Conservation (phyloP, 2,329 filamentous ascomycete genomes). For the Sordariomycetes sp. region DNA sequence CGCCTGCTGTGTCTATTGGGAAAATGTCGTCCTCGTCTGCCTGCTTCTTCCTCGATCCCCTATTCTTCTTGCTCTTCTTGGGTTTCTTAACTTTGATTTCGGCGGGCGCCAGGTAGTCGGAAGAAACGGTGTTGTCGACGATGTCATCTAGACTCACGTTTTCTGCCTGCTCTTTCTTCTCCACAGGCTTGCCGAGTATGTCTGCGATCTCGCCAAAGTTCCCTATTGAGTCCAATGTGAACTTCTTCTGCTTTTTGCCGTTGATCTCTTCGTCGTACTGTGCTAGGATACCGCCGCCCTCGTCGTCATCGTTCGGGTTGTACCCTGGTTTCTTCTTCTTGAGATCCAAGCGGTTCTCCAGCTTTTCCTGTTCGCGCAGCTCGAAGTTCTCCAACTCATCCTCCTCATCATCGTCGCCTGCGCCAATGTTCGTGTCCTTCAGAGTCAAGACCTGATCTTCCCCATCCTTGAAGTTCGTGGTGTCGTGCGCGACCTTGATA, state of each 20-base stretch:
- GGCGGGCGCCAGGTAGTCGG: conserved; percentile 81
- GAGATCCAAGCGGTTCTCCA: conserved; percentile 67
- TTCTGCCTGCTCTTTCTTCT: conserved; percentile 53
- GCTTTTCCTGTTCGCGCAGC: conserved; percentile 61
- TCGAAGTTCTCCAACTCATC: conserved; percentile 80
- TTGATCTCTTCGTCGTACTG: conserved; percentile 96
- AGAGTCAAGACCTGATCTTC: conserved; percentile 87
- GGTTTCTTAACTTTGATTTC: conserved; percentile 91
- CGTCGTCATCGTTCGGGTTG: conserved; percentile 68
- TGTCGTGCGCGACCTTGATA: conserved; percentile 84
- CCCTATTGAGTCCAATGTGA: conserved; percentile 76
- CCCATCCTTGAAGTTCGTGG: conserved; percentile 69
- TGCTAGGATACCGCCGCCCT: conserved; percentile 60
- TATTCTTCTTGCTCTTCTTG: conserved; percentile 86
- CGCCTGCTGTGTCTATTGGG: conserved; percentile 25
- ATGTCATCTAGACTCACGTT: conserved; percentile 77
- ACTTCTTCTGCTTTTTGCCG: conserved; percentile 79
- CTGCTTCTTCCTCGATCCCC: conserved; percentile 61
- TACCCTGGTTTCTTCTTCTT: conserved; percentile 90
- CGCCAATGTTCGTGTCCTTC: conserved; percentile 76
- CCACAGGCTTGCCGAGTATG: conserved; percentile 39
- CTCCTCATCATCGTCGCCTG: conserved; percentile 74
- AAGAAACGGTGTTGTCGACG: conserved; percentile 36
- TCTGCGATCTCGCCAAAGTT: conserved; percentile 56
- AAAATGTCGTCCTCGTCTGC: conserved; percentile 57